phyloP scores from a whole-genome alignment of 2,329 filamentous ascomycete species.

The Bipolaris cookei region DNA sequence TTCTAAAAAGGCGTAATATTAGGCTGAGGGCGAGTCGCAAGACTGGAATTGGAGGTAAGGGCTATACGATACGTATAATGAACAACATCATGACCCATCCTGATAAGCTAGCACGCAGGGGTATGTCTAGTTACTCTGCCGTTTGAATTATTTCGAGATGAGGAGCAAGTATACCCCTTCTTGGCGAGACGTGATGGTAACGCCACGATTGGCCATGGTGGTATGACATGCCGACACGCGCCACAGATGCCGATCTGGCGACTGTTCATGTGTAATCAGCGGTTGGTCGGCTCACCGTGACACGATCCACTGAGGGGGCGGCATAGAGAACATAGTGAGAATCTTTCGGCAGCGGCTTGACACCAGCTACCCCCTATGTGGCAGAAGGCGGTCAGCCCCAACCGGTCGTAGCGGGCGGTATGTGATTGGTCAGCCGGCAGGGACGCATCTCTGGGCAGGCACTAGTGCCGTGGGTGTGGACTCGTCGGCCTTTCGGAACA shows the following conservation, averaged over 20 bases:
- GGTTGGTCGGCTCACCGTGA: slow-evolving; percentile 29
- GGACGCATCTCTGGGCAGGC: slow-evolving; percentile 19
- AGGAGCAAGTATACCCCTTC: too few species aligned
- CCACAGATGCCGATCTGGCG: slow-evolving; percentile 7
- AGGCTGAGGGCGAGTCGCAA: too few species aligned
- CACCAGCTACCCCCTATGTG: slow-evolving; percentile 28
- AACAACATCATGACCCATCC: too few species aligned
- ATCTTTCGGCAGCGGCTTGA: background rate
- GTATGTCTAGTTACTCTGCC: too few species aligned
- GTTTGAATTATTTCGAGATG: too few species aligned
- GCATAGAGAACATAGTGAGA: slow-evolving; percentile 8
- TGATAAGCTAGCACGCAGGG: too few species aligned
- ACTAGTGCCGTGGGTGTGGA: slow-evolving; percentile 19
- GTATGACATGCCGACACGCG: slow-evolving; percentile 4
- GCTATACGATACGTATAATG: too few species aligned
- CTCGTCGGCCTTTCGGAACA: slow-evolving; percentile 23
- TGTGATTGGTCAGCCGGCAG: slow-evolving; percentile 18
- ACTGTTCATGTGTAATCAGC: slow-evolving; percentile 14
- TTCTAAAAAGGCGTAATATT: too few species aligned
- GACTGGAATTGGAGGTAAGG: too few species aligned
- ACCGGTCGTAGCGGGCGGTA: slow-evolving; percentile 9
- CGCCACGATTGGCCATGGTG: too few species aligned
- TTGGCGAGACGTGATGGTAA: too few species aligned
- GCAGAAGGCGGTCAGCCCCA: slow-evolving; percentile 28
- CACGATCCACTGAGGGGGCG: slow-evolving; percentile 21